These are phyloP conservation scores for Lachnellula subtilissima DNA, from an alignment of 2,329 filamentous ascomycete genomes.

Conservation along the genomic window DNA sequence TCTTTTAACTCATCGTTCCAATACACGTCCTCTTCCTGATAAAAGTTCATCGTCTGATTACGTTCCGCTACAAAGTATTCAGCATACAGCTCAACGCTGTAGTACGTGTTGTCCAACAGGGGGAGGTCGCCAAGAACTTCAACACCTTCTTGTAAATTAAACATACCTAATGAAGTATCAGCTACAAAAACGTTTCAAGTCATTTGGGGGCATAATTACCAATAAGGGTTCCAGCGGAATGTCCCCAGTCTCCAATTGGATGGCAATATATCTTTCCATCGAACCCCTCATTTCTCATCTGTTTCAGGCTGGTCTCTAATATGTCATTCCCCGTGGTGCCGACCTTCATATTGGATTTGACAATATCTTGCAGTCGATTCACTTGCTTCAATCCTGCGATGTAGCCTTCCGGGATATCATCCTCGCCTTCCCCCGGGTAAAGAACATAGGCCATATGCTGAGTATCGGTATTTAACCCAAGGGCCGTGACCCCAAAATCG, in stretches of 20 bases:
- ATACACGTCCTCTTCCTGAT: constrained; percentile 47
- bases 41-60: constrained; percentile 42
- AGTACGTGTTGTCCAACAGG: constrained; percentile 42
- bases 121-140: constrained; percentile 43
- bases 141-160: constrained; percentile 45
- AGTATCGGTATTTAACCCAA: constrained; percentile 46
- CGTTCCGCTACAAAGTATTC: constrained; percentile 43
- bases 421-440: constrained; percentile 37
- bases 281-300: constrained; percentile 42
- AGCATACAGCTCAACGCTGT: constrained; percentile 47
- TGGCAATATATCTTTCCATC: constrained; percentile 46
- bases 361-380: constrained; percentile 46
- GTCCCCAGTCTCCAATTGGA: constrained; percentile 47
- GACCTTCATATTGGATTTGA: constrained; percentile 39
- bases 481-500: constrained; percentile 44
- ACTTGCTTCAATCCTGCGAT: constrained; percentile 41
- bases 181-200: background rate
- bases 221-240: constrained; percentile 44
- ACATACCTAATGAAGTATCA: constrained; percentile 38
- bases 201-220: constrained; percentile 29
- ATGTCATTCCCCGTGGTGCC: constrained; percentile 43
- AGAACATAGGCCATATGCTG: constrained; percentile 48
- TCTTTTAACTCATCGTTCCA: constrained; percentile 36
- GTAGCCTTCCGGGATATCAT: constrained; percentile 39
- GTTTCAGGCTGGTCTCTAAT: constrained; percentile 33